These are phyloP conservation scores for Geranomyces michiganensis DNA, from an alignment of 192 early-diverging fungal genomes.

Conservation along the genomic window DNA sequence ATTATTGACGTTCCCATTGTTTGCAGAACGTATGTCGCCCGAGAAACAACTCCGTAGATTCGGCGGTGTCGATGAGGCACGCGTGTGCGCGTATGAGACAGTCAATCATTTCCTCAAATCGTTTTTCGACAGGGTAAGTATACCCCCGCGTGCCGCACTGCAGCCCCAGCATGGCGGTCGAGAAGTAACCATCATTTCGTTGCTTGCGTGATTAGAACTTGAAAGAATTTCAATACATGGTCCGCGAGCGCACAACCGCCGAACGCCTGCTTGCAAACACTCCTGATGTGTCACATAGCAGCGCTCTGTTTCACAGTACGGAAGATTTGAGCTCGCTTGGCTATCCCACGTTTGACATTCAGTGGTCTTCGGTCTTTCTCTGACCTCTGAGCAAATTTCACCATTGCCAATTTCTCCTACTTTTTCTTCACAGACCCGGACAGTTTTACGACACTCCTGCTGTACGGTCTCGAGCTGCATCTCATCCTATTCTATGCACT, in stretches of 20 bases:
- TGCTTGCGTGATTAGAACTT: constrained; percentile 42
- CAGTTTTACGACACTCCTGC: constrained; percentile 28
- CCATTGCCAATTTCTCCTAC: background rate
- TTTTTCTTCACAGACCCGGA: background rate
- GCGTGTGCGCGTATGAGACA: constrained; percentile 41
- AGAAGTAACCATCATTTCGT: too few relatives aligned
- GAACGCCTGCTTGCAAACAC: constrained; percentile 49
- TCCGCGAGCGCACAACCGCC: constrained; percentile 44
- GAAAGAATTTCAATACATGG: constrained; percentile 54
- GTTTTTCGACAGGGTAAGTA: constrained; percentile 55
- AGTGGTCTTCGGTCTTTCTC: background rate
- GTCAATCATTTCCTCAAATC: constrained; percentile 54
- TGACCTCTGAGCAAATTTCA: background rate
- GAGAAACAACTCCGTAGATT: constrained; percentile 20
- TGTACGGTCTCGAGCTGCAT: constrained; percentile 48
- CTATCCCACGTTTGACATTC: constrained; percentile 8
- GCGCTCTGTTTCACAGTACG: constrained; percentile 49
- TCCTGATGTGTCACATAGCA: constrained; percentile 40
- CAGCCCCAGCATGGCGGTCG: too few relatives aligned
- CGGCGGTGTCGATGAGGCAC: constrained; percentile 31
- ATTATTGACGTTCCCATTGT: background rate
- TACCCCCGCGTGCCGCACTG: too few relatives aligned
- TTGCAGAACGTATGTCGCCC: constrained; percentile 14
- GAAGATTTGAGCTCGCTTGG: constrained; percentile 1
- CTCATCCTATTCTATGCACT: constrained; percentile 49